These are phyloP conservation scores for Polyporus tsugae DNA, from an alignment of 1,284 basidiomycete genomes.

Conservation along the genomic window DNA sequence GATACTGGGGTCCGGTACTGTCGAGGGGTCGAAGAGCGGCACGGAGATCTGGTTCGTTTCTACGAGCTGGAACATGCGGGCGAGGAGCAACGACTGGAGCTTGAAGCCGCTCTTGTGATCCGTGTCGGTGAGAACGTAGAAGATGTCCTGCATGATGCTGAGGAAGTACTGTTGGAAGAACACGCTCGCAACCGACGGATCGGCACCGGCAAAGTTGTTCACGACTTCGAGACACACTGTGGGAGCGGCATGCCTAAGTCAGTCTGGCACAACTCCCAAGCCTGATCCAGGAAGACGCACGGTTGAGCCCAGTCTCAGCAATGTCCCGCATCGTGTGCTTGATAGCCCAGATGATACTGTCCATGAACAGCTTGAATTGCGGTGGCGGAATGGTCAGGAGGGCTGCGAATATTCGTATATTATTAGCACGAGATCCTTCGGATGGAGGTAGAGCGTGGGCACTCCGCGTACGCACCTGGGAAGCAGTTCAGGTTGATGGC, in stretches of 20 bases:
- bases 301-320: slow-evolving; percentile 91
- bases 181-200: slow-evolving; percentile 73
- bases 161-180: slow-evolving; percentile 96
- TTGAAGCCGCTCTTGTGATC: slow-evolving; percentile 99
- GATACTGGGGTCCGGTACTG: slow-evolving; percentile 78
- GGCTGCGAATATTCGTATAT: slow-evolving; percentile 55
- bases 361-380: slow-evolving; percentile 98
- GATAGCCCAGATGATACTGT: slow-evolving; percentile 99
- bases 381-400: slow-evolving; percentile 87
- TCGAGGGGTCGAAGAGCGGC: slow-evolving; percentile 86
- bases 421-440: slow-evolving; percentile 20
- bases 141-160: slow-evolving; percentile 94
- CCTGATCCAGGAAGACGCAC: slow-evolving; percentile 55
- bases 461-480: slow-evolving; percentile 67
- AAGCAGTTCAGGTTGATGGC: slow-evolving; percentile 97
- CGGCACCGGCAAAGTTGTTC: slow-evolving; percentile 93
- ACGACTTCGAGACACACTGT: slow-evolving; percentile 93
- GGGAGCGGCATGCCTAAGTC: slow-evolving; percentile 7
- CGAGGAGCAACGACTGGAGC: slow-evolving; percentile 88
- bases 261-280: slow-evolving; percentile 27
- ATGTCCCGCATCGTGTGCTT: slow-evolving; percentile 99
- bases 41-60: slow-evolving; percentile 85
- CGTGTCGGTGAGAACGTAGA: slow-evolving; percentile 97
- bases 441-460: slow-evolving; percentile 10
- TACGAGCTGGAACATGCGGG: slow-evolving; percentile 94